Evolutionary conservation across 331 rosid species (phyloP).

Genomic region (Pyracantha coccinea): DNA sequence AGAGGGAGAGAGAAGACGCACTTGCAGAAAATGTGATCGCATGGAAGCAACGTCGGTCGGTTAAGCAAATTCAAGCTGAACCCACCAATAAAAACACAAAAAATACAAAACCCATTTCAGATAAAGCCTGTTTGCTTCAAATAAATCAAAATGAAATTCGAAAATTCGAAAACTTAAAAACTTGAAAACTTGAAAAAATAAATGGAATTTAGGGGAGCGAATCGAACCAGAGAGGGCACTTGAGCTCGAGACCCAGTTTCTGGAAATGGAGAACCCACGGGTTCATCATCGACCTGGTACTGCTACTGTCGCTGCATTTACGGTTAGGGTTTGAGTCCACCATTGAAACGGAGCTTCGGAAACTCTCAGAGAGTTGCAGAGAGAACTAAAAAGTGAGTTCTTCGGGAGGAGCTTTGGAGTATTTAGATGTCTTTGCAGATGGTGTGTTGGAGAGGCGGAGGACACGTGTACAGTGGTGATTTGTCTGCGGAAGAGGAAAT

Average conservation of each 20-base stretch:
- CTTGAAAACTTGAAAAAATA: too few species aligned
- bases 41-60: conserved; percentile 63
- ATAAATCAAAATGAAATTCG: not conserved
- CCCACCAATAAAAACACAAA: conserved; percentile 15
- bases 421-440: not conserved
- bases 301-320: not conserved
- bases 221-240: conserved; percentile 78
- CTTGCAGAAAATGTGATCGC: conserved; percentile 87
- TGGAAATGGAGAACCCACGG: conserved; percentile 71
- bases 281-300: conserved; percentile 17
- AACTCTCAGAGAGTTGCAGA: not conserved
- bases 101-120: not conserved
- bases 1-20: conserved; percentile 17
- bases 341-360: conserved; percentile 19
- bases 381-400: not conserved
- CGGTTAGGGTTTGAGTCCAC: conserved; percentile 14
- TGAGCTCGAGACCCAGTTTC: conserved; percentile 87
- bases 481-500: not conserved
- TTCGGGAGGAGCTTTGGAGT: not conserved
- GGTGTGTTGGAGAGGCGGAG: not conserved
- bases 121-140: not conserved
- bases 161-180: not conserved
- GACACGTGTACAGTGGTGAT: not conserved
- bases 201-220: not conserved
- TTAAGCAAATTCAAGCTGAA: conserved; percentile 52